These are phyloP conservation scores for Allantophomopsis lycopodina DNA, from an alignment of 2,329 filamentous ascomycete genomes.

Conservation along the genomic window DNA sequence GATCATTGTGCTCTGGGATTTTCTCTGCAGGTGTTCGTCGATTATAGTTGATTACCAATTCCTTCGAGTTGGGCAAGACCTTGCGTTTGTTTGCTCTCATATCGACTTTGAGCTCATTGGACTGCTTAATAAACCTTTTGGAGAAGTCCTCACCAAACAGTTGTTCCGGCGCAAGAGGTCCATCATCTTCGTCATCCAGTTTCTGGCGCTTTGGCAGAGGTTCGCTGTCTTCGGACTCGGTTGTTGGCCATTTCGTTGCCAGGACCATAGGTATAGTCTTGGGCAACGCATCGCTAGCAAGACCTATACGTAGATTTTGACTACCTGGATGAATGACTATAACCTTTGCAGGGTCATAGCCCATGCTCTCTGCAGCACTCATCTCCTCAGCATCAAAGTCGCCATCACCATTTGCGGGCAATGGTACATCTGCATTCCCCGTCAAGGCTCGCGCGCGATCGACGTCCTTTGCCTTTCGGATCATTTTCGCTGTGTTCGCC, in stretches of 20 bases:
- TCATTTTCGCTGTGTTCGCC: slow-evolving; percentile 68
- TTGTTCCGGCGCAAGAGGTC: slow-evolving; percentile 45
- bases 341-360: slow-evolving; percentile 69
- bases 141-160: slow-evolving; percentile 76
- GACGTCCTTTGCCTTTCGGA: slow-evolving; percentile 75
- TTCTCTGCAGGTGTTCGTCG: slow-evolving; percentile 68
- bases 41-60: slow-evolving; percentile 91
- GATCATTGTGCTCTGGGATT: slow-evolving; percentile 91
- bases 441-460: slow-evolving; percentile 73
- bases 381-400: slow-evolving; percentile 31
- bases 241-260: slow-evolving; percentile 62
- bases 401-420: slow-evolving; percentile 41
- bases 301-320: slow-evolving; percentile 85
- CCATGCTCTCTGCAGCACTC: slow-evolving; percentile 39
- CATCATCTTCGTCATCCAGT: slow-evolving; percentile 19
- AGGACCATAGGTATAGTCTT: slow-evolving; percentile 92
- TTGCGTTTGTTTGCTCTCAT: slow-evolving; percentile 93
- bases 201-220: slow-evolving; percentile 63
- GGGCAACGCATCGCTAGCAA: slow-evolving; percentile 89
- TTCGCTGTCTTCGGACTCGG: slow-evolving; percentile 72
- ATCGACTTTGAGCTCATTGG: slow-evolving; percentile 71
- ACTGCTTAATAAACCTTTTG: slow-evolving; percentile 69
- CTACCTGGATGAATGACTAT: slow-evolving; percentile 94
- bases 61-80: slow-evolving; percentile 93
- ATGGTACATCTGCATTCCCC: slow-evolving; percentile 50